These are phyloP conservation scores for Fusarium brachygibbosum DNA, from an alignment of 2,329 filamentous ascomycete species.

Conservation along the genomic window DNA sequence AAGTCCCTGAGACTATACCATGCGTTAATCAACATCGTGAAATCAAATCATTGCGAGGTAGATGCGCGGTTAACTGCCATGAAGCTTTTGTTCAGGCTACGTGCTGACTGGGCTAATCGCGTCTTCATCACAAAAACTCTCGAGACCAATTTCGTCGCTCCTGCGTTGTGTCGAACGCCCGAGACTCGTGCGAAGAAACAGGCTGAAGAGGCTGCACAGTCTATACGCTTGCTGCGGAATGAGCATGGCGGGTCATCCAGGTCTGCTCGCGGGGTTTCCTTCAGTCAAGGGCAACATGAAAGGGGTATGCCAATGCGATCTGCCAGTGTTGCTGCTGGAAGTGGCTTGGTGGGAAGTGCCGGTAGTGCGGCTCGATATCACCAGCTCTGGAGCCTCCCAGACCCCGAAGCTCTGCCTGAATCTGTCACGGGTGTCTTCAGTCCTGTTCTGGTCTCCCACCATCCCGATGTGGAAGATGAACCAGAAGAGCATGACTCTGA, in stretches of 20 bases:
- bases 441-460: constrained; percentile 63
- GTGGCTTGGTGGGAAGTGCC: constrained; percentile 52
- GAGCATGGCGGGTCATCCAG: constrained; percentile 58
- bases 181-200: constrained; percentile 65
- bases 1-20: constrained; percentile 76
- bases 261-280: constrained; percentile 65
- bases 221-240: constrained; percentile 59
- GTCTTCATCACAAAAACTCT: constrained; percentile 78
- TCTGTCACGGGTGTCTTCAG: constrained; percentile 62
- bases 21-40: constrained; percentile 73
- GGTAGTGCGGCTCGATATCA: constrained; percentile 56
- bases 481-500: constrained; percentile 25
- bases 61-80: constrained; percentile 81
- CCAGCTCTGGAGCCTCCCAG: constrained; percentile 71
- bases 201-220: constrained; percentile 65
- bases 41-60: constrained; percentile 69
- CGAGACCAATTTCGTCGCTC: constrained; percentile 80
- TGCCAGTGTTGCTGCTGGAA: constrained; percentile 54
- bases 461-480: constrained; percentile 12
- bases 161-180: constrained; percentile 76
- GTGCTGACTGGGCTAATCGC: constrained; percentile 83
- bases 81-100: constrained; percentile 83
- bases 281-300: constrained; percentile 64
- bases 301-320: constrained; percentile 59
- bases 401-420: constrained; percentile 68